Evolutionary conservation across 129 eudicot species (phyloP).

Genomic region (Lactuca sativa): DNA sequence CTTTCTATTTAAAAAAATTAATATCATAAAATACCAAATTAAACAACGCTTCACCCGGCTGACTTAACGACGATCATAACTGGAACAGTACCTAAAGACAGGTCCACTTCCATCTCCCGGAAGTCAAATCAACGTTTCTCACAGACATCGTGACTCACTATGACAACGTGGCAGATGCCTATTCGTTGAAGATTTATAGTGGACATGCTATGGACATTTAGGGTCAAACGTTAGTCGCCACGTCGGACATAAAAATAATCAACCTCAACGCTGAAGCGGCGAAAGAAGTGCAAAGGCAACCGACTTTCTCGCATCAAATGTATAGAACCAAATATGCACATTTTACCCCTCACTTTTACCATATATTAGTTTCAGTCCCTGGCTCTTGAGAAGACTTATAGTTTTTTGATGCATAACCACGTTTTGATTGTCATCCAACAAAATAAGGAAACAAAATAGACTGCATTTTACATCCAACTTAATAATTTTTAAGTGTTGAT

Average conservation of each 20-base stretch:
- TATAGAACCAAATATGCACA: neutral
- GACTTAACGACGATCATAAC: slow-evolving; percentile 10
- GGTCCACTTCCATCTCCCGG: slow-evolving; percentile 20
- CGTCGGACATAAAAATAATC: slow-evolving; percentile 10
- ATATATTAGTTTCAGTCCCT: slow-evolving; percentile 16
- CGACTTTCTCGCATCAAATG: slow-evolving; percentile 15
- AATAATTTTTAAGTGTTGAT: too few species aligned
- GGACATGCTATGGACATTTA: slow-evolving; percentile 14
- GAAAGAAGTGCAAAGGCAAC: slow-evolving; percentile 28
- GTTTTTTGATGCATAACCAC: neutral
- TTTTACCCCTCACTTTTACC: neutral
- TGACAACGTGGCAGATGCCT: slow-evolving; percentile 7
- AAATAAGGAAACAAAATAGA: neutral
- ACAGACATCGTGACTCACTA: slow-evolving; percentile 15
- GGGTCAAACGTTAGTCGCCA: slow-evolving; percentile 20
- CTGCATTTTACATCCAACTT: neutral
- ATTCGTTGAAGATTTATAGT: neutral
- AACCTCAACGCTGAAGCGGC: neutral
- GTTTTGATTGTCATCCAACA: neutral
- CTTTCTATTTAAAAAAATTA: too few species aligned
- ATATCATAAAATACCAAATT: neutral
- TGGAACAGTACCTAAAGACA: slow-evolving; percentile 2
- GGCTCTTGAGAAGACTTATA: neutral
- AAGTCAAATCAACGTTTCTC: slow-evolving; percentile 14
- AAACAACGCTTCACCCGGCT: slow-evolving; percentile 19